These are phyloP conservation scores for Eruca vesicaria DNA, from an alignment of 441 rosid genomes.

Conservation along the genomic window DNA sequence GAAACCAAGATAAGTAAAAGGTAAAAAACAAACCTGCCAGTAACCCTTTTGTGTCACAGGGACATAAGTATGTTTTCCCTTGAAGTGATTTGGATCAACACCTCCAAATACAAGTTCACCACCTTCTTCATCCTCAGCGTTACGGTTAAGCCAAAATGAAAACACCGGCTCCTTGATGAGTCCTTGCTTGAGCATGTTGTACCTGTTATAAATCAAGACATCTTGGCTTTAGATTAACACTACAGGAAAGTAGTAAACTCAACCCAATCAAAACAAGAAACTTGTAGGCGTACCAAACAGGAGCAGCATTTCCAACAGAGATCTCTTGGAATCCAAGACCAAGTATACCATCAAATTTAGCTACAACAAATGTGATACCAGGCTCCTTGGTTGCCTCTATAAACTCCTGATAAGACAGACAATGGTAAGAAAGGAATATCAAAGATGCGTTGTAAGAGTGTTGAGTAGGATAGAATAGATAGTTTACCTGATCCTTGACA, in stretches of 20 bases:
- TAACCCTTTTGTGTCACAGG: slow-evolving; percentile 74
- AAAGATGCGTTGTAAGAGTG: neutral
- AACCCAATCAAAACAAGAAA: neutral
- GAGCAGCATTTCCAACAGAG: slow-evolving; percentile 57
- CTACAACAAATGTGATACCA: slow-evolving; percentile 55
- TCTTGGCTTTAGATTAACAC: neutral
- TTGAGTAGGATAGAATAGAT: neutral
- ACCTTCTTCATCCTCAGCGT: slow-evolving; percentile 52
- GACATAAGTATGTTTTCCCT: slow-evolving; percentile 62
- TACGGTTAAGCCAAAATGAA: slow-evolving; percentile 76
- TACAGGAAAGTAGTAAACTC: neutral
- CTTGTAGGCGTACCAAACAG: slow-evolving; percentile 52
- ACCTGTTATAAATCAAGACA: slow-evolving; percentile 39
- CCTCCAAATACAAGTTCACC: slow-evolving; percentile 81
- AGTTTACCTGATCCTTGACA: slow-evolving; percentile 57
- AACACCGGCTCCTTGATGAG: too few relatives aligned
- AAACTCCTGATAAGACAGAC: slow-evolving; percentile 47
- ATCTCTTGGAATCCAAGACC: slow-evolving; percentile 76
- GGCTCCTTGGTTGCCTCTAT: slow-evolving; percentile 79
- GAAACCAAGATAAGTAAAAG: slow-evolving; percentile 11
- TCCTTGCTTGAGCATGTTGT: slow-evolving; percentile 64
- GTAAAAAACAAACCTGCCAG: slow-evolving; percentile 53
- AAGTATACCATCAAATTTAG: slow-evolving; percentile 72
- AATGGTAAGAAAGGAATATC: neutral
- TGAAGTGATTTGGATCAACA: slow-evolving; percentile 59